Evolutionary conservation across 139 green algal species (phyloP), one percentile per base, ranked within the genome.

Genomic region (Raphidocelis subcapitata): DNA sequence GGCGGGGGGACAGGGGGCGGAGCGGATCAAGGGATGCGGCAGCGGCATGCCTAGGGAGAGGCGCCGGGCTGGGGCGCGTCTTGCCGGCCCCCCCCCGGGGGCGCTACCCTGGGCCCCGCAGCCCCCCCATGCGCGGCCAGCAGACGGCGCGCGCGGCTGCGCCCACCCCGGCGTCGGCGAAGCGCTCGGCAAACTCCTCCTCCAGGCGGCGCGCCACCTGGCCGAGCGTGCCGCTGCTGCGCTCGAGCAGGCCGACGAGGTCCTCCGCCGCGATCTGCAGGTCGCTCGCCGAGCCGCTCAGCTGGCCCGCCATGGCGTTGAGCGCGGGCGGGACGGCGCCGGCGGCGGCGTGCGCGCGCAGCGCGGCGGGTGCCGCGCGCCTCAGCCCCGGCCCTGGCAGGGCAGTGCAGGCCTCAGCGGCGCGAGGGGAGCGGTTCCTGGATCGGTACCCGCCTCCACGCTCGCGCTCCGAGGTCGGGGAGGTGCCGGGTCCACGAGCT

Each of bases 131-230:
- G 8, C 41, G 41, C 8, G 8, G 41, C 41, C 41, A 49, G 41
- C 41, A 8, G 12, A 49, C 12, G 41, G 8, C 8, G 8, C 41
- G 8, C 41, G 41, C 41, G 8, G 41, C 8, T 20, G 8, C 28
- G 26, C 69, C 16, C 61, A 75, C 69, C 41, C 69, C 69, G 18
- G 56, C 65, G 24, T 67, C 55, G 0, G 55, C 55, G 26, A 78
- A 78, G 3, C 72, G 51, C 26, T 72, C 63, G 20, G 72, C 65
- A 35, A 78, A 78, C 63, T 78, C 72, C 35, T 72, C 62, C 37
- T 78, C 72, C 10, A 78, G 51, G 1, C 47, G 49, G 24, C 55
- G 62, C 15, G 72, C 62, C 26, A 78, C 32, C 21, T 46, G 54
- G 62, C 46, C 62, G 5, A 78, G 35, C 2, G 72, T 33, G 18